Evolutionary conservation across 306 rosid genomes (phyloP), one percentile per base, ranked within the genome.

Genomic region (Cucurbita pepo): DNA sequence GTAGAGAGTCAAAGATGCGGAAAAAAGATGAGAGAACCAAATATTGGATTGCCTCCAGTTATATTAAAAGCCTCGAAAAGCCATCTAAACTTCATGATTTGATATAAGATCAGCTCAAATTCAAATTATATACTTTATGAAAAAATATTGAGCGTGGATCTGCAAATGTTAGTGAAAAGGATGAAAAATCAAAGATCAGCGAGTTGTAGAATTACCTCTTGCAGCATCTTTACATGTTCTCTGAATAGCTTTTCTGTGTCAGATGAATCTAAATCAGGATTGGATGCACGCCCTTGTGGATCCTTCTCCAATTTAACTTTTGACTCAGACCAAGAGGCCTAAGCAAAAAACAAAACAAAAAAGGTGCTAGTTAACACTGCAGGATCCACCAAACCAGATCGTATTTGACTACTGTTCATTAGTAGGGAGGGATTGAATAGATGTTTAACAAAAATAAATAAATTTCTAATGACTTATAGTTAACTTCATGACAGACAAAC

Each of bases 241-340:
- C 96, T 82, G 72, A 94, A 94, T 77, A 89, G 88, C 79, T 87
- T 94, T 82, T 94, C 98, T 34, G 81, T 85, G 79, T 94, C 98
- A 56, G 91, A 81, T 66, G 83, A 72, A 83, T 83, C 96, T 34
- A 94, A 83, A 71, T 89, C 98, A 34, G 89, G 60, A 77, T 94
- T 89, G 56, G 88, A 73, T 62, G 96, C 92, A 63, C 97, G 98
- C 45, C 90, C 88, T 81, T 94, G 97, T 5, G 96, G 86, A 78
- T 94, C 98, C 82, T 89, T 94, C 61, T 90, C 96, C 80, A 90
- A 59, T 80, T 86, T 94, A 45, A 86, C 76, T 80, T 86, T 94
- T 37, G 96, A 87, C 69, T 86, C 97, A 10, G 92, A 87, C 98
- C 97, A 94, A 66, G 96, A 94, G 66, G 92, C 96, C 98, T 94